Percentiles rank a stretch among this genome's conserved stretches.
phyloP scores from a whole-genome alignment of 2,329 filamentous ascomycete species.

The Xylaria sp. region DNA sequence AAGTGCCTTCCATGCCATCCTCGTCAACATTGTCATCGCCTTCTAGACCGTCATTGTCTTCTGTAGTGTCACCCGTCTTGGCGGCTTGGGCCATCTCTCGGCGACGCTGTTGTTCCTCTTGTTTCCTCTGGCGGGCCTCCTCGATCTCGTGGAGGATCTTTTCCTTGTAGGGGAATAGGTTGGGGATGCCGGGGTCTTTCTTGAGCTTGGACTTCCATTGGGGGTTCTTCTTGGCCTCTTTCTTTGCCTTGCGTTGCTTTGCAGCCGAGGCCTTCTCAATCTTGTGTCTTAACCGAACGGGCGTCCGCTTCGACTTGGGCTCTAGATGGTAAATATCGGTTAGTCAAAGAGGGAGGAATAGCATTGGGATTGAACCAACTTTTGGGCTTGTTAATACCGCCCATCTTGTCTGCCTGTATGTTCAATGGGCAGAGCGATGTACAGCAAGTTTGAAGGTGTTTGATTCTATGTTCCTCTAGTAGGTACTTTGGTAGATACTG shows the following conservation, averaged over 20 bases:
- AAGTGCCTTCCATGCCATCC: slow-evolving; percentile 51
- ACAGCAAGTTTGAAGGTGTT: not conserved
- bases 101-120: slow-evolving; percentile 74
- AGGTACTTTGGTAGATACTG: too few species aligned
- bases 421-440: not conserved
- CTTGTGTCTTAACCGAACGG: slow-evolving; percentile 90
- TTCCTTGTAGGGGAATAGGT: slow-evolving; percentile 97
- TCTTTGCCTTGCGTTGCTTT: slow-evolving; percentile 90
- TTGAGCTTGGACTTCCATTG: slow-evolving; percentile 95
- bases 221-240: slow-evolving; percentile 93
- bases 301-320: slow-evolving; percentile 90
- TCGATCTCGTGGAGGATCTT: slow-evolving; percentile 94
- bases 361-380: slow-evolving; percentile 33
- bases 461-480: not conserved
- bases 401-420: slow-evolving; percentile 35
- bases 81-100: slow-evolving; percentile 75
- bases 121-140: slow-evolving; percentile 79
- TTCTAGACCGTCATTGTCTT: slow-evolving; percentile 49
- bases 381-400: slow-evolving; percentile 41
- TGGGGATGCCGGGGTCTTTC: slow-evolving; percentile 98
- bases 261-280: slow-evolving; percentile 90
- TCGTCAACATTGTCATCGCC: slow-evolving; percentile 60
- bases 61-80: slow-evolving; percentile 57
- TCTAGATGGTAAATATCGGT: slow-evolving; percentile 57
- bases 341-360: not conserved